A percentile compares a stretch with the other conserved stretches of the same genome.
Evolutionary conservation across 371 early-diverging fungal genomes (phyloP).

Genomic region (Syncephalastrum sp.): DNA sequence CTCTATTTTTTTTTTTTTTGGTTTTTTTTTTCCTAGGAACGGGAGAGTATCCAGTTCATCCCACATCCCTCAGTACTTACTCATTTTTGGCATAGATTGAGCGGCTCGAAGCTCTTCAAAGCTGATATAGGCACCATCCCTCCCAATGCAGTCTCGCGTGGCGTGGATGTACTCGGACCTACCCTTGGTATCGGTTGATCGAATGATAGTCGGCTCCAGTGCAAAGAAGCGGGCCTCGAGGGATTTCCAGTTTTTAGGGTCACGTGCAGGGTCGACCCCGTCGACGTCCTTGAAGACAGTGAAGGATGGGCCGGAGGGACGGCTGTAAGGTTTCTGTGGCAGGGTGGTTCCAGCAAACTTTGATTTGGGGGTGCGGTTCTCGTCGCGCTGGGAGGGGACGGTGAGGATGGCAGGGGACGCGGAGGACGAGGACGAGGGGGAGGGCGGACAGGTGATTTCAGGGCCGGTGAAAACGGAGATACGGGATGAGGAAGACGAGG

Average conservation of each 20-base stretch:
- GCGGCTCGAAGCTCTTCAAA: slow-evolving; percentile 12
- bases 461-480: slow-evolving; percentile 11
- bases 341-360: slow-evolving; percentile 53
- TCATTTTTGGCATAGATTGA: no score
- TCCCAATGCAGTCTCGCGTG: neutral
- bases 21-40: no score
- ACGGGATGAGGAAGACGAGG: neutral
- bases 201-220: neutral
- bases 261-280: no score
- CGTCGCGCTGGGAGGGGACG: slow-evolving; percentile 29
- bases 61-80: no score
- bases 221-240: no score
- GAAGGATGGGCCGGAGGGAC: slow-evolving; percentile 24
- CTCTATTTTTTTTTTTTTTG: no score
- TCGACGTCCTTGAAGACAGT: slow-evolving; percentile 42
- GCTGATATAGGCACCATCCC: slow-evolving; percentile 3
- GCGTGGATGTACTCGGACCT: slow-evolving; percentile 8
- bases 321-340: slow-evolving; percentile 29
- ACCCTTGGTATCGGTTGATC: slow-evolving; percentile 11
- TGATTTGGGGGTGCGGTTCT: slow-evolving; percentile 47
- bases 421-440: slow-evolving; percentile 9
- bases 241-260: no score
- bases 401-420: slow-evolving; percentile 12
- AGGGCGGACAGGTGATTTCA: slow-evolving; percentile 12
- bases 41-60: no score